phyloP scores from a whole-genome alignment of 2,329 filamentous ascomycete genomes.

The Phyllosticta citribraziliensis region DNA sequence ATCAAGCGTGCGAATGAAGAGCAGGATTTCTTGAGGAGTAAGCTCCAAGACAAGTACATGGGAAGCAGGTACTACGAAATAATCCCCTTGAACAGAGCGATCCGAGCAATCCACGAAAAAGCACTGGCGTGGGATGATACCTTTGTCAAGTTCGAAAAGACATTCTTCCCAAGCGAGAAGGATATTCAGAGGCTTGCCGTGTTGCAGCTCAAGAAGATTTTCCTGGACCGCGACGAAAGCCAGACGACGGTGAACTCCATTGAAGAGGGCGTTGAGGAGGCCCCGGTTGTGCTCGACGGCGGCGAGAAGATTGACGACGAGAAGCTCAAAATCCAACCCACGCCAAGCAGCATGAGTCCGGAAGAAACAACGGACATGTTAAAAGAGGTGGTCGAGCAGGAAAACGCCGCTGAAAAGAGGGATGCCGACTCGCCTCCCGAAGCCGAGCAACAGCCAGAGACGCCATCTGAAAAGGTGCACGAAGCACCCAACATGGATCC shows the following conservation, averaged over 20 bases:
- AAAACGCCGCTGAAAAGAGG: slow-evolving; percentile 7
- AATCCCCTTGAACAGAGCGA: slow-evolving; percentile 80
- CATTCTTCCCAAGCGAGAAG: slow-evolving; percentile 90
- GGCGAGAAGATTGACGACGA: slow-evolving; percentile 16
- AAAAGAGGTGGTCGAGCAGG: slow-evolving; percentile 55
- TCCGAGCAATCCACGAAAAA: slow-evolving; percentile 85
- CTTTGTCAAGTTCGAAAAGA: slow-evolving; percentile 82
- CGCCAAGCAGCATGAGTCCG: slow-evolving; percentile 38
- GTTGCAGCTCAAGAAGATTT: slow-evolving; percentile 88
- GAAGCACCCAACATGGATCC: background rate
- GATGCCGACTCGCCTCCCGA: background rate
- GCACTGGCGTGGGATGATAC: slow-evolving; percentile 87
- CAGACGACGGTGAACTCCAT: slow-evolving; percentile 62
- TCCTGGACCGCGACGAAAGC: slow-evolving; percentile 75
- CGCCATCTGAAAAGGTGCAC: slow-evolving; percentile 12
- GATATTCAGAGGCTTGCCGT: slow-evolving; percentile 89
- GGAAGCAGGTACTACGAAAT: slow-evolving; percentile 94
- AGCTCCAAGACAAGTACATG: slow-evolving; percentile 84
- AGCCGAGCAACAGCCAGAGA: background rate
- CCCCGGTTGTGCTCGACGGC: slow-evolving; percentile 15
- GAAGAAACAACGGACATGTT: slow-evolving; percentile 57
- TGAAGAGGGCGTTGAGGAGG: slow-evolving; percentile 52
- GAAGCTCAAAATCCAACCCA: slow-evolving; percentile 21
- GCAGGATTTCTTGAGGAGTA: slow-evolving; percentile 60
- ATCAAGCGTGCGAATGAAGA: slow-evolving; percentile 76